These are phyloP conservation scores for Talaromyces sp. DNA, from an alignment of 2,329 filamentous ascomycete genomes.

Conservation along the genomic window DNA sequence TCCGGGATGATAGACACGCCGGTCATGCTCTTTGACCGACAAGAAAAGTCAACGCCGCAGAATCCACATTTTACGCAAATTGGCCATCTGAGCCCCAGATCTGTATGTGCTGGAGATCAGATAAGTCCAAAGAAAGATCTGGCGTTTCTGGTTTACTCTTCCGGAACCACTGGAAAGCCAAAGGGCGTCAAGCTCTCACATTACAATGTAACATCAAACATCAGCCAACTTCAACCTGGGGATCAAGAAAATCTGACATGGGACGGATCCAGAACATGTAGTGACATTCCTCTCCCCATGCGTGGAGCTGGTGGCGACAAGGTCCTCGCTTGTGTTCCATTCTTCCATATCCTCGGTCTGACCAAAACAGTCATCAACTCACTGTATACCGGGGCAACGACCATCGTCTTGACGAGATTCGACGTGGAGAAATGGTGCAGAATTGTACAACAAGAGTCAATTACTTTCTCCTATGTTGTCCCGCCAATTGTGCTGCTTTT, in stretches of 20 bases:
- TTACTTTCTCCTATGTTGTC: slow-evolving; percentile 42
- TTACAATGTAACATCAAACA: slow-evolving; percentile 46
- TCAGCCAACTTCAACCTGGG: slow-evolving; percentile 36
- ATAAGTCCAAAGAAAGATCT: slow-evolving; percentile 23
- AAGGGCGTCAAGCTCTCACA: slow-evolving; percentile 55
- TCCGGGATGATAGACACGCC: slow-evolving; percentile 27
- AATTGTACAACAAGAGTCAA: slow-evolving; percentile 35
- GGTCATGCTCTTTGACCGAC: slow-evolving; percentile 19
- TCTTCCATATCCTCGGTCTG: neutral
- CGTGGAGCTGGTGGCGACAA: slow-evolving; percentile 29
- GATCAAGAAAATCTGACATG: slow-evolving; percentile 24
- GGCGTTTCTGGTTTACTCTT: slow-evolving; percentile 38
- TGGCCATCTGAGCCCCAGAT: slow-evolving; percentile 28
- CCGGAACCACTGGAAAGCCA: slow-evolving; percentile 51
- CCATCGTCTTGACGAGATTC: neutral
- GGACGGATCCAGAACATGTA: slow-evolving; percentile 33
- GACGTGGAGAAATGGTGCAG: slow-evolving; percentile 32
- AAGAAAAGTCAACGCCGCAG: slow-evolving; percentile 29
- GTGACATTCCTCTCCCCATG: slow-evolving; percentile 23
- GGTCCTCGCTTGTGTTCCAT: neutral
- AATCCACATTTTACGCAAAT: slow-evolving; percentile 27
- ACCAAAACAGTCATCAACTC: neutral
- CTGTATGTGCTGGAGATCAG: slow-evolving; percentile 16
- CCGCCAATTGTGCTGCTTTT: slow-evolving; percentile 39
- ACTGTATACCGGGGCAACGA: neutral